A percentile compares a stretch with the other conserved stretches of the same genome.
These are phyloP conservation scores for Mortierella sp. DNA, from an alignment of 371 early-diverging fungal species.

Conservation along the genomic window DNA sequence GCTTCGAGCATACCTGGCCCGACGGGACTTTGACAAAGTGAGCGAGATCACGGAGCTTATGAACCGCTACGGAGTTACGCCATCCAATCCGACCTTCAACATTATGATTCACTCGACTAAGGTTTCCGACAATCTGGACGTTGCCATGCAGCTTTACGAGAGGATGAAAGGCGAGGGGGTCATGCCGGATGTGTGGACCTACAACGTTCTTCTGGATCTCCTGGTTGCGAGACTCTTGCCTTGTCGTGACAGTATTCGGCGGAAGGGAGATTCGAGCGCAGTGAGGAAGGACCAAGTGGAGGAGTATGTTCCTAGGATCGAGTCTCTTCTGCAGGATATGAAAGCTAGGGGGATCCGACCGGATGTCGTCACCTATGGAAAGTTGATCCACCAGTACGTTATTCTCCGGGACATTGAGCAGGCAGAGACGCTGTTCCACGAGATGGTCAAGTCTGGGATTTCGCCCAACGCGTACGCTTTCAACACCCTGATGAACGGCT, in stretches of 20 bases:
- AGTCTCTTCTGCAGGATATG: constrained; percentile 43
- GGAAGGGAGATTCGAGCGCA: constrained; percentile 17
- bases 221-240: constrained; percentile 16
- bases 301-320: constrained; percentile 40
- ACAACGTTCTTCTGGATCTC: constrained; percentile 41
- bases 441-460: constrained; percentile 45
- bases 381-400: constrained; percentile 60
- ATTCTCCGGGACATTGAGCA: constrained; percentile 56
- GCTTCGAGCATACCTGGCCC: constrained; percentile 40
- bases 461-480: constrained; percentile 38
- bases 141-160: constrained; percentile 34
- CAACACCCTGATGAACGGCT: constrained; percentile 62
- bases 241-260: background rate
- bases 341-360: constrained; percentile 36
- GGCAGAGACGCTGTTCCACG: constrained; percentile 57
- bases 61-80: constrained; percentile 34
- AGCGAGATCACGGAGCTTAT: constrained; percentile 47
- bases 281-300: constrained; percentile 27
- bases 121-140: constrained; percentile 16
- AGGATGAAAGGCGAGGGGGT: constrained; percentile 33
- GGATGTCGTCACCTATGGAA: constrained; percentile 47
- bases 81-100: constrained; percentile 52
- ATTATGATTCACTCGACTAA: constrained; percentile 55
- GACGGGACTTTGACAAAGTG: constrained; percentile 34
- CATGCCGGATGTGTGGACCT: constrained; percentile 53